Evolutionary conservation across 2,329 filamentous ascomycete genomes (phyloP), one percentile per base, ranked within the genome.

Genomic region (Fusarium pilosicola): DNA sequence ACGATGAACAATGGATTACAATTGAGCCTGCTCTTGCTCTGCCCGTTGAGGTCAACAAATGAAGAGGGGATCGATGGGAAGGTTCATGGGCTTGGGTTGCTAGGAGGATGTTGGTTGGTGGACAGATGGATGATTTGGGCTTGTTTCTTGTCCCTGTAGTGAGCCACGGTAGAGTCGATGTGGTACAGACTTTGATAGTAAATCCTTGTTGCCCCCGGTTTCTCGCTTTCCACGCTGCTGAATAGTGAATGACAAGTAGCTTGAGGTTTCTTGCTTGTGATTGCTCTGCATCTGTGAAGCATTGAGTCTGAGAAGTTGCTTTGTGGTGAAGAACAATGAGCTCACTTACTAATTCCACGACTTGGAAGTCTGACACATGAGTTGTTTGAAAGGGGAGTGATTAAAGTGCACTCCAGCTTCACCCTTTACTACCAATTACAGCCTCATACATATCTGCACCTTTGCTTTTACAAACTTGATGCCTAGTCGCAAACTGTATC

Each of bases 391-490:
- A 34, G 1, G 14, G 14, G 32, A 15, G 32, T 34, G 32, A 15
- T 8, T 5, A 34, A 34, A 34, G 32, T 34, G 32, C 32, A 34
- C 13, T 34, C 32, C 1, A 34, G 32, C 32, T 34, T 34, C 32
- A 4, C 30, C 4, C 2, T 32, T 32, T 32, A 32, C 32, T 7
- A 32, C 32, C 0, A 32, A 32, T 0, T 14, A 32, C 13, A 32
- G 13, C 1, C 13, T 32, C 13, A 32, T 32, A 32, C 13, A 32
- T 0, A 14, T 32, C 13, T 32, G 13, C 13, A 32, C 32, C 32
- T 32, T 1, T 32, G 13, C n/a, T n/a, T n/a, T n/a, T 32, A 14
- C 0, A 14, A 14, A 1, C 13, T 0, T 14, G 13, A 32, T 14
- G 0, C 32, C 32, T 32, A 32, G 32, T 32, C 32, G 2, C 13